A percentile compares a stretch with the other conserved stretches of the same genome.
Conservation (phyloP, 148 eudicot species). For the Suaeda aralocaspica region DNA sequence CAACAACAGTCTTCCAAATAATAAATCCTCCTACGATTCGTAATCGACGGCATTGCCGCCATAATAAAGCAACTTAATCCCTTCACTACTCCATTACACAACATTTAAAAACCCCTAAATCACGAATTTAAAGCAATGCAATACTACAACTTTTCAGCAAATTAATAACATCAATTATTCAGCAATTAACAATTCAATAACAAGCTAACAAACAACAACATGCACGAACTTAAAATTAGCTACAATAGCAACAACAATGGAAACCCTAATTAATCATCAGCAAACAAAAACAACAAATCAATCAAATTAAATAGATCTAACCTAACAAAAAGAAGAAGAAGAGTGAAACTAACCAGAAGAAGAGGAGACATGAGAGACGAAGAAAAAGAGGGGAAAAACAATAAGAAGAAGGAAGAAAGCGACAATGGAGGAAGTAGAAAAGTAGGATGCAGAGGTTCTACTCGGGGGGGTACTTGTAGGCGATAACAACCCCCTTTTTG, state of each 20-base stretch:
- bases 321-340: background rate
- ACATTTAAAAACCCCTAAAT: background rate
- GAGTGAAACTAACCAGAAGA: constrained; percentile 19
- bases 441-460: constrained; percentile 41
- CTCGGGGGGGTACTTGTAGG: constrained; percentile 27
- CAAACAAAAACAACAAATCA: background rate
- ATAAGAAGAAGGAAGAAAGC: constrained; percentile 42
- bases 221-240: background rate
- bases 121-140: background rate
- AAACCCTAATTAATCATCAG: constrained; percentile 5
- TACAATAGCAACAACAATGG: background rate
- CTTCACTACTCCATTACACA: too few relatives aligned
- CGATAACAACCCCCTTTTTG: constrained; percentile 40
- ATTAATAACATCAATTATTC: too few relatives aligned
- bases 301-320: background rate
- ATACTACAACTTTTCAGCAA: background rate
- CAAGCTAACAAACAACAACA: background rate
- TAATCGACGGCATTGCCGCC: background rate
- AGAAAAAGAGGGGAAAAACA: constrained; percentile 46
- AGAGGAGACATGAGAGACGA: constrained; percentile 33
- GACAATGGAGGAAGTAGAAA: constrained; percentile 31
- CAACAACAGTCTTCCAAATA: background rate
- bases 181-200: background rate
- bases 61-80: too few relatives aligned
- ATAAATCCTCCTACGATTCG: background rate